Evolutionary conservation across 2,329 filamentous ascomycete genomes (phyloP).

Genomic region (Endoconidiophora laricicola): DNA sequence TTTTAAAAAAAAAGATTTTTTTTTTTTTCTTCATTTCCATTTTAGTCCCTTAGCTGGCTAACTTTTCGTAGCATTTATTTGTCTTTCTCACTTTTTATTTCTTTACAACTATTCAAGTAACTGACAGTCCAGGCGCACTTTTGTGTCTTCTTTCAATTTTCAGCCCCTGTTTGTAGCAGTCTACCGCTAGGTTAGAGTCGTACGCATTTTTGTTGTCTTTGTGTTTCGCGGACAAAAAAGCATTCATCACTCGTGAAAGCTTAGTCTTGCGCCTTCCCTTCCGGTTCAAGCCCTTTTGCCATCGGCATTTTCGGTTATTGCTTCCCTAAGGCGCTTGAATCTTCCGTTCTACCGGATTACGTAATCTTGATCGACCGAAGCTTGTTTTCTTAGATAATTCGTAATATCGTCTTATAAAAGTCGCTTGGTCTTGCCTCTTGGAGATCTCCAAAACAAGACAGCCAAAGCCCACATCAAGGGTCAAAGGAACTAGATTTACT

Average conservation of each 20-base stretch:
- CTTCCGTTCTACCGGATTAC: slow-evolving; percentile 13
- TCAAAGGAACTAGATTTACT: not conserved
- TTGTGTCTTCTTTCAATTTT: not conserved
- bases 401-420: too few relatives aligned
- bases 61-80: not conserved
- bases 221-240: not conserved
- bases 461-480: not conserved
- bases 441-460: not conserved
- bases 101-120: too few relatives aligned
- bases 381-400: too few relatives aligned
- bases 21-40: not conserved
- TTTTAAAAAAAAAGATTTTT: not conserved
- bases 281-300: slow-evolving; percentile 7
- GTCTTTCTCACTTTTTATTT: not conserved
- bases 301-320: slow-evolving; percentile 13
- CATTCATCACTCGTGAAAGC: not conserved
- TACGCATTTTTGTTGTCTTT: not conserved
- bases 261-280: not conserved
- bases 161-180: not conserved
- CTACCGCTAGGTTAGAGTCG: not conserved
- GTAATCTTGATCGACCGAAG: not conserved
- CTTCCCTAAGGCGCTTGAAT: slow-evolving; percentile 6
- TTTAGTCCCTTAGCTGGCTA: not conserved
- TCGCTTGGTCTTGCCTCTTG: slow-evolving; percentile 4
- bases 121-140: not conserved